Percentiles rank a stretch among this genome's conserved stretches.
These are phyloP conservation scores for Blastobotrys illinoisensis DNA, from an alignment of 1,139 yeast species.

Conservation along the genomic window DNA sequence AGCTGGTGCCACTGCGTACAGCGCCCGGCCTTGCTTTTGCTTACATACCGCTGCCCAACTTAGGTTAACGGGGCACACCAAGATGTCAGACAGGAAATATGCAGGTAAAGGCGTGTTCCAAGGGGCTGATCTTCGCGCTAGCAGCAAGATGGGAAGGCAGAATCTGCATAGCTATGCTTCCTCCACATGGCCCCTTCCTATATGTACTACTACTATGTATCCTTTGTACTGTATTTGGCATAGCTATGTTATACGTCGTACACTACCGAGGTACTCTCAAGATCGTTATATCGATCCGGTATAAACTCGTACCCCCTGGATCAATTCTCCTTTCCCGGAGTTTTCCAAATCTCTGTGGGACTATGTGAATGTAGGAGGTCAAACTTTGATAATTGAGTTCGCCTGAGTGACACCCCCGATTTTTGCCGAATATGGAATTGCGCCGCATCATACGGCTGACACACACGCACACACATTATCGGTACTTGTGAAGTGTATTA, in stretches of 20 bases:
- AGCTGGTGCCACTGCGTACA: neutral
- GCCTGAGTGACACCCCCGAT: neutral
- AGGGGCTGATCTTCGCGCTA: neutral
- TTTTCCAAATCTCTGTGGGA: neutral
- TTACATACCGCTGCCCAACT: neutral
- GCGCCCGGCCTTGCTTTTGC: neutral
- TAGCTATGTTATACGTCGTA: neutral
- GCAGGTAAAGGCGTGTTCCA: neutral
- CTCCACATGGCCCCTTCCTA: neutral
- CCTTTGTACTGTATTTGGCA: neutral
- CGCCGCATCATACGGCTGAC: neutral
- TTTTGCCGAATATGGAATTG: neutral
- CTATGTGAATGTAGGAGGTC: neutral
- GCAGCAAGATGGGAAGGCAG: neutral
- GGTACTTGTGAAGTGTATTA: too few relatives aligned
- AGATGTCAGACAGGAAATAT: neutral
- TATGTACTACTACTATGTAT: neutral
- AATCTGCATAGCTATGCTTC: neutral
- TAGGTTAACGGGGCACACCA: neutral
- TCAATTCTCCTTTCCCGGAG: neutral
- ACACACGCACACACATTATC: neutral
- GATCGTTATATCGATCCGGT: too few relatives aligned
- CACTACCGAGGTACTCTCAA: neutral
- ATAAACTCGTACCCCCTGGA: neutral
- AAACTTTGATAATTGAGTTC: neutral